Base-by-base conservation (phyloP, 495 filamentous ascomycete genomes). In the Acidiella bohemica region DNA sequence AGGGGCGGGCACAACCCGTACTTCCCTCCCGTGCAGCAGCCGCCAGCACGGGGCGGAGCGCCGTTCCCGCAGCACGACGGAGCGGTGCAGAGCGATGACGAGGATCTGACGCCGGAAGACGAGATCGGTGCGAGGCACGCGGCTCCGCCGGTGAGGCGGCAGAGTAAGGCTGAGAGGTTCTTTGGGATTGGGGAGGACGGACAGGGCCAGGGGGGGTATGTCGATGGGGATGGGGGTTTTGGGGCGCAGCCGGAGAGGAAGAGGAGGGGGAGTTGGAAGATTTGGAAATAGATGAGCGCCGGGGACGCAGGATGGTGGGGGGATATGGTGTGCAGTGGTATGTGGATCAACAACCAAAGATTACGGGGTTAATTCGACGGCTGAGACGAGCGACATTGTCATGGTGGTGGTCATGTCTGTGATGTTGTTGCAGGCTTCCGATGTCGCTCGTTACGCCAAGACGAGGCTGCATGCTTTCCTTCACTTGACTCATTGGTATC, bases 231-330 rank as follows among this genome's bases (percentile, higher is more conserved):
- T 19, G 38, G 17, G 10, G 41, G 22, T 19, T 27, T 27, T 29
- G 20, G 17, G 25, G 32, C 4, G 14, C 14, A 17, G 30, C 24
- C 12, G 12, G 22, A 22, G 41, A n/a, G n/a, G n/a, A 31, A 14
- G 37, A 29, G 24, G 46, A 53, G 32, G 50, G 25, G 3, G 46
- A 41, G 28, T 25, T 53, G 50, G 50, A 53, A 42, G 50, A 41
- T 53, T 33, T 53, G 50, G 50, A 41, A 46, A 35, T 49, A 27
- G 25, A 7, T 7, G 25, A 27, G 25, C n/a, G n/a, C n/a, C n/a
- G n/a, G n/a, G n/a, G n/a, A n/a, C n/a, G n/a, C n/a, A n/a, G n/a
- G n/a, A n/a, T n/a, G n/a, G n/a, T n/a, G n/a, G n/a, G n/a, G n/a
- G n/a, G n/a, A n/a, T n/a, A n/a, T n/a, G n/a, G n/a, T n/a, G n/a